Evolutionary conservation across 176 grass and related monocot species (phyloP), one percentile per base, ranked within the genome.

Genomic region (Miscanthus lutarioriparius): DNA sequence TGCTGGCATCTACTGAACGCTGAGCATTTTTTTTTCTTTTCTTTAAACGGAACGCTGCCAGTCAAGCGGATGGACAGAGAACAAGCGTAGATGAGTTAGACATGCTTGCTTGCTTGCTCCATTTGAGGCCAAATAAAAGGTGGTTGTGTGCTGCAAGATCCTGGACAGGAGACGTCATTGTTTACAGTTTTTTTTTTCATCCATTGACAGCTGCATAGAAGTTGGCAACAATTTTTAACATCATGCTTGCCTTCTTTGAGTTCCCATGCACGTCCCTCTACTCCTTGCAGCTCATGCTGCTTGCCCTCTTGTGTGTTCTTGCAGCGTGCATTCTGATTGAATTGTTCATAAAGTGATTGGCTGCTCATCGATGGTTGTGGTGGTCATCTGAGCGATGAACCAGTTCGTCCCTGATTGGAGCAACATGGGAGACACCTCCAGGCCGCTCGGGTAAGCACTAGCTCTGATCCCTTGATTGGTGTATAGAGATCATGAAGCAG

Each of bases 361-460:
- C 16, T 10, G 23, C 16, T 2, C 79, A 41, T 90, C 61, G 4
- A 67, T 48, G 39, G 9, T 38, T n/a, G 74, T 12, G 68, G 64
- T 11, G 61, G 22, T 80, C 0, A 4, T 61, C 80, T 80, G 77
- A 91, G 73, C 84, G 49, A 94, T 94, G 92, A 94, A 72, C 81
- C 87, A 92, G 30, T 94, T 85, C 85, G 84, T 90, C 48, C 84
- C 84, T 41, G 86, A 89, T 80, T 92, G 90, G 87, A 80, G 28
- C 20, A 90, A 88, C 82, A 92, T 92, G 90, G 90, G 77, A 10
- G 88, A 88, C 77, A 64, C 70, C 35, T 85, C 81, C 78, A 89
- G 90, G 64, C 66, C 64, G 15, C 87, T 85, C 70, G 86, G 88
- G 82, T 92, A 39, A 32, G 89, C 27, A 49, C 14, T 17, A 58